Evolutionary conservation across 345 rosid genomes (phyloP), one percentile per base, ranked within the genome.

Genomic region (Populus tremula): DNA sequence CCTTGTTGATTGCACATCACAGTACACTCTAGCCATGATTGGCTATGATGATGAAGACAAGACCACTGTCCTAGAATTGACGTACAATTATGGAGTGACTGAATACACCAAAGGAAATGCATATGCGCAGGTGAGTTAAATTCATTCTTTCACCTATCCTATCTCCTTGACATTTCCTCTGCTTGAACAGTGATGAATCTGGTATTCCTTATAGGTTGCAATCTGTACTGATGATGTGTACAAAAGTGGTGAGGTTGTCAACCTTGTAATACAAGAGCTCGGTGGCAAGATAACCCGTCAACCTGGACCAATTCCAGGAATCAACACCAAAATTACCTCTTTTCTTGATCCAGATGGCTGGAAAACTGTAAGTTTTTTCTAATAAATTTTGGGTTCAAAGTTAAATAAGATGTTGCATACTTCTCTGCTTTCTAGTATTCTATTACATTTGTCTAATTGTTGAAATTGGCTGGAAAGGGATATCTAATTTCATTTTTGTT

Each of bases 321-420:
- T 93, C 35, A 90, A 89, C 85, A 93, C 98, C 83, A 96, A 92
- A 86, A 93, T 93, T 69, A 87, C 89, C 74, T 77, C 93, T 53
- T 96, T 96, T 72, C 87, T 92, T 25, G 99, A 93, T 77, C 98
- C 96, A 35, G 98, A 96, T 87, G 98, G 98, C 80, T 93, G 98
- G 99, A 96, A 96, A 87, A 92, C 96, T 6, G 97, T 93, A 81
- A 81, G 91, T 81, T 79, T 47, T 18, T 16, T 72, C 6, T 9
- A 9, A 56, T 56, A 25, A 56, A n/a, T n/a, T 56, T 10, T 56
- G 1, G 63, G 11, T 56, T n/a, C 27, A 5, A 18, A 13, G 20
- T 35, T 56, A 10, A 13, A 18, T 18, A 20, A 31, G 31, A 70
- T 70, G 36, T 27, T 6, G 13, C 45, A 31, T 35, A 27, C 69